Evolutionary conservation across 805 yeast species (phyloP), one percentile per base, ranked within the genome.

Genomic region (Pichia insulana): DNA sequence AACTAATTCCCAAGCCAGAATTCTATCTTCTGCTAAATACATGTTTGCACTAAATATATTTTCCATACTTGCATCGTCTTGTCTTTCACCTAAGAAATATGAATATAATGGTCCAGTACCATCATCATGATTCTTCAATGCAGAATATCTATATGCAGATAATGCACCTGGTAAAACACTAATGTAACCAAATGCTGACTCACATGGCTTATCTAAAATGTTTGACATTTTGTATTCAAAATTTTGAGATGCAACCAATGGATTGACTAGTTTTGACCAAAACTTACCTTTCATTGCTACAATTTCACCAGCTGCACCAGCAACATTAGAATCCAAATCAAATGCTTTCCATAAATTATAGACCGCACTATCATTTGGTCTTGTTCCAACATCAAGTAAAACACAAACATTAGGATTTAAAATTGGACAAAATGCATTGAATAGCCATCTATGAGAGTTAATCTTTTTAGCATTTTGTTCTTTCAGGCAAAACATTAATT

Each of bases 291-390:
- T 88, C 85, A 90, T 82, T 0, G 97, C 87, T 48, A 83, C 83
- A 57, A 92, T 89, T 62, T 92, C 97, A 48, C 99, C 99, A 12
- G 97, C 97, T 1, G 96, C 98, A 49, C 99, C 99, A 0, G 96
- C 99, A 41, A 92, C 96, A 54, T 90, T 89, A 1, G 97, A 88
- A 58, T 92, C 97, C 52, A 79, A 74, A 61, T 92, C 98, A 62
- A 92, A 92, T 0, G 96, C 95, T 62, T 92, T 92, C 99, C 99
- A 92, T 46, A 92, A 68, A 53, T 90, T 92, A 57, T 92, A 94
- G 20, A 90, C 69, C 0, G 97, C 90, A 41, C 83, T 79, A 37
- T 76, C 74, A 50, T 87, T 88, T n/a, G 97, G 95, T 54, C 82
- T 78, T 0, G 99, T 92, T 48, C 99, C 99, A n/a, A 92, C 98